Conservation (phyloP, 371 early-diverging fungal genomes). For the Conidiobolus coronatus region DNA sequence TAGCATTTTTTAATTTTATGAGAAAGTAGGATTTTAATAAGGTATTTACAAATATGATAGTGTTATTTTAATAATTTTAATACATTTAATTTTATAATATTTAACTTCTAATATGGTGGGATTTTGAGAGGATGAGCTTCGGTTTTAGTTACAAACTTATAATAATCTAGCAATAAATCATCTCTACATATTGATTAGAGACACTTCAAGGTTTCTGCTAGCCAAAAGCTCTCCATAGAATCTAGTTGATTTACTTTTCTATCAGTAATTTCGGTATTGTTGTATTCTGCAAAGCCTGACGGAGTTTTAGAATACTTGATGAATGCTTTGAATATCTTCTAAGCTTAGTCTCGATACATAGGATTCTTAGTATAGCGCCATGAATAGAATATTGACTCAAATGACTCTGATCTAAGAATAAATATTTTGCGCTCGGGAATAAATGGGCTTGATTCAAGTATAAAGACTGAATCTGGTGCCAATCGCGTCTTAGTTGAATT, state of each 20-base stretch:
- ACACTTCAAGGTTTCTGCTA: constrained; percentile 90
- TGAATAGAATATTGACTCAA: constrained; percentile 51
- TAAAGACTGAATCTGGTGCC: background rate
- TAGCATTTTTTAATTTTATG: too few species aligned
- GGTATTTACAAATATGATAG: too few species aligned
- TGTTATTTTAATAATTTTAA: too few species aligned
- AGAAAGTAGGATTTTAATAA: too few species aligned
- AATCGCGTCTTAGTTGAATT: background rate
- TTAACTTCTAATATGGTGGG: too few species aligned
- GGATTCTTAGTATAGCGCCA: constrained; percentile 49
- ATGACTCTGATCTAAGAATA: constrained; percentile 20
- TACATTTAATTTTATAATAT: too few species aligned
- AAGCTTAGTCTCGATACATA: constrained; percentile 49
- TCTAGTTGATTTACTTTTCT: constrained; percentile 19
- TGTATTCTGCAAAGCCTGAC: background rate
- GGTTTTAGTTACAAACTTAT: constrained; percentile 68
- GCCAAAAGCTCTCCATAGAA: constrained; percentile 48
- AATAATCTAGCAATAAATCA: constrained; percentile 35
- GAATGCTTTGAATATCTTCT: constrained; percentile 12
- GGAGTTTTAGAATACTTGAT: background rate
- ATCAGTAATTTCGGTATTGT: background rate
- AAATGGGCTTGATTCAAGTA: background rate
- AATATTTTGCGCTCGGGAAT: background rate
- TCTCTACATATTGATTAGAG: constrained; percentile 66
- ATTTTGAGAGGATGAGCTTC: constrained; percentile 57